These are phyloP conservation scores for Apostasia shenzhenica DNA, from an alignment of 106 monocot genomes.

Conservation along the genomic window DNA sequence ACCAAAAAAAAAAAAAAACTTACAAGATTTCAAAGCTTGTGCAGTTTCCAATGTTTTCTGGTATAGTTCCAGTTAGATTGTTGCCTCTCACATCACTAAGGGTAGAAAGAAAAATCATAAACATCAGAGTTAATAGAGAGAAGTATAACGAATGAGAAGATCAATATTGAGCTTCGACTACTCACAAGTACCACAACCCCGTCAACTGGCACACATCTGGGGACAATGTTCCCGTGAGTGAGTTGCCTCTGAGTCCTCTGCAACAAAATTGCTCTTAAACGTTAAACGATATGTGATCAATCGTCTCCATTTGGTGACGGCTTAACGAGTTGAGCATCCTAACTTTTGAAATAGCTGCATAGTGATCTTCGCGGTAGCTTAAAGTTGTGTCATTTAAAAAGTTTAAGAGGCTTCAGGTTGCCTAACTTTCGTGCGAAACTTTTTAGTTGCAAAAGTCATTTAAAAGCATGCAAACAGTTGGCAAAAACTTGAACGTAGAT, in stretches of 20 bases:
- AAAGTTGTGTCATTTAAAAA: no score
- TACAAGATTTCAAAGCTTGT: conserved; percentile 98
- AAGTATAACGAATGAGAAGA: background rate
- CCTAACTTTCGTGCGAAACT: no score
- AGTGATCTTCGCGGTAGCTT: no score
- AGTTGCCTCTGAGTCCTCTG: conserved; percentile 83
- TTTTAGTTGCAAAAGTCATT: no score
- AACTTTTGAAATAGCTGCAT: no score
- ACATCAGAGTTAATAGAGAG: background rate
- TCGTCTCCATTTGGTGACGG: no score
- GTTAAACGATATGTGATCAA: background rate
- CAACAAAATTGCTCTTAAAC: background rate
- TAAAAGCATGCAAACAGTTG: no score
- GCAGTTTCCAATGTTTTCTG: conserved; percentile 93
- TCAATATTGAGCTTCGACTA: conserved; percentile 2
- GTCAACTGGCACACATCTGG: conserved; percentile 96
- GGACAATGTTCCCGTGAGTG: conserved; percentile 73
- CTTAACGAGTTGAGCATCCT: no score
- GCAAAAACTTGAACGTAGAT: no score
- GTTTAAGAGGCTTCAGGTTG: no score
- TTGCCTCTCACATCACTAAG: conserved; percentile 90
- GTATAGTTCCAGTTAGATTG: conserved; percentile 82
- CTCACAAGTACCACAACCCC: conserved; percentile 97
- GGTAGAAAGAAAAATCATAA: conserved; percentile 11
- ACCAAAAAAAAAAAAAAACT: background rate